These are phyloP conservation scores for Andrographis paniculata DNA, from an alignment of 305 asterid genomes.

Conservation along the genomic window DNA sequence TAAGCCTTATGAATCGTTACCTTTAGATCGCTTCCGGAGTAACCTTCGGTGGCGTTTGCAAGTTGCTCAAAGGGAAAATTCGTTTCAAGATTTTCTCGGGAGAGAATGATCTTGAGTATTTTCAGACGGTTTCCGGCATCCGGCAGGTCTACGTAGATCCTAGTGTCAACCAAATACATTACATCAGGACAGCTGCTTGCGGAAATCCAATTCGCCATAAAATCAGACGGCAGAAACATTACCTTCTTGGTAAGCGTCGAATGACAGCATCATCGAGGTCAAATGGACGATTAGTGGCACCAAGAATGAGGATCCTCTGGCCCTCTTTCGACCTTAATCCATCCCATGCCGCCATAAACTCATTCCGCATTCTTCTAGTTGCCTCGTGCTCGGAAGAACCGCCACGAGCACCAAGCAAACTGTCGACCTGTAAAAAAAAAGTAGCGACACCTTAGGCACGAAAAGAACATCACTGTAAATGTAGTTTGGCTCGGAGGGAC, in stretches of 20 bases:
- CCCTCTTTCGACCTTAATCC: slow-evolving; percentile 95
- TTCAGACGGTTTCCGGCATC: slow-evolving; percentile 85
- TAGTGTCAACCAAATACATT: slow-evolving; percentile 20
- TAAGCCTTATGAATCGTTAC: slow-evolving; percentile 34
- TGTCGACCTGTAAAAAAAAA: slow-evolving; percentile 63
- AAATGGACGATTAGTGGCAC: slow-evolving; percentile 98
- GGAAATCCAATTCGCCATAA: neutral
- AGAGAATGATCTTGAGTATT: slow-evolving; percentile 75
- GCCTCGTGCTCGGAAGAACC: slow-evolving; percentile 97
- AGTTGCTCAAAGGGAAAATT: slow-evolving; percentile 67
- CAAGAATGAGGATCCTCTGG: slow-evolving; percentile 89
- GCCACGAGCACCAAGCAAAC: slow-evolving; percentile 99
- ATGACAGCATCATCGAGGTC: slow-evolving; percentile 99
- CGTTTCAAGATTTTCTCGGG: slow-evolving; percentile 67
- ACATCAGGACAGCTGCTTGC: too few species aligned
- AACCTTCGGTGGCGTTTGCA: slow-evolving; percentile 92
- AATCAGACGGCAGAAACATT: slow-evolving; percentile 5
- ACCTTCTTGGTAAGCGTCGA: slow-evolving; percentile 98
- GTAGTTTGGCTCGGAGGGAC: too few species aligned
- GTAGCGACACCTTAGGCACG: too few species aligned
- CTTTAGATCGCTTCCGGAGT: slow-evolving; percentile 98
- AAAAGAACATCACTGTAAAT: too few species aligned
- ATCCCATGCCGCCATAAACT: slow-evolving; percentile 99
- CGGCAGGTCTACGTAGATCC: slow-evolving; percentile 93
- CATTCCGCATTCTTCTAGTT: slow-evolving; percentile 96